These are phyloP conservation scores for Inonotus hispidus DNA, from an alignment of 1,284 basidiomycete species.

Conservation along the genomic window DNA sequence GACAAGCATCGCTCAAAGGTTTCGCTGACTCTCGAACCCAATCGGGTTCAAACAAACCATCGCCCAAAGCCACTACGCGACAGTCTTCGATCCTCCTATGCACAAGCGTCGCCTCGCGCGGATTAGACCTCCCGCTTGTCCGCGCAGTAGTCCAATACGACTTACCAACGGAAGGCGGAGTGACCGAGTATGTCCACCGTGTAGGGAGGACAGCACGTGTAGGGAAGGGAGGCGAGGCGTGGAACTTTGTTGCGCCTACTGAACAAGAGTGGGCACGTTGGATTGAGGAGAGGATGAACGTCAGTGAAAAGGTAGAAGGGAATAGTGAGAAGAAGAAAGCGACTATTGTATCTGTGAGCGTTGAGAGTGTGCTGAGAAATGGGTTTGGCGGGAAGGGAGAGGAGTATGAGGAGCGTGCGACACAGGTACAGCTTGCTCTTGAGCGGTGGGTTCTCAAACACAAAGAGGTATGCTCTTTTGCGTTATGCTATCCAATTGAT, in stretches of 20 bases:
- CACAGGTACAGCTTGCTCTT: conserved; percentile 92
- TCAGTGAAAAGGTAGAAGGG: conserved; percentile 27
- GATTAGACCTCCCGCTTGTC: conserved; percentile 95
- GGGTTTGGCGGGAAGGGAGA: conserved; percentile 82
- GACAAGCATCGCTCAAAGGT: conserved; percentile 75
- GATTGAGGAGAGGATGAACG: conserved; percentile 77
- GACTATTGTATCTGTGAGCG: conserved; percentile 52
- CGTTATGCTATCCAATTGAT: not conserved
- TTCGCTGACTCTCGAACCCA: conserved; percentile 56
- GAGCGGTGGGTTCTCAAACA: conserved; percentile 87
- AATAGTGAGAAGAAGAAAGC: conserved; percentile 35
- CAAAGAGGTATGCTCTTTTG: conserved; percentile 53
- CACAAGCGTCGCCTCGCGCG: conserved; percentile 95
- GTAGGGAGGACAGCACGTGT: conserved; percentile 97
- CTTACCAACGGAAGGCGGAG: conserved; percentile 94
- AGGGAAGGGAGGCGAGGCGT: conserved; percentile 83
- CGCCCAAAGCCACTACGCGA: conserved; percentile 28
- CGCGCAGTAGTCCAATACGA: conserved; percentile 95
- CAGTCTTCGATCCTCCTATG: conserved; percentile 79
- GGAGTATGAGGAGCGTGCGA: conserved; percentile 89
- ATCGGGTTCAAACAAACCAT: conserved; percentile 16
- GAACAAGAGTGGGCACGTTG: conserved; percentile 87
- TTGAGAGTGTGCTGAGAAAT: conserved; percentile 67
- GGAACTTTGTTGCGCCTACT: conserved; percentile 86
- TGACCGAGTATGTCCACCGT: conserved; percentile 95